These are phyloP conservation scores for Balakata baccata DNA, from an alignment of 345 rosid species.

Conservation along the genomic window DNA sequence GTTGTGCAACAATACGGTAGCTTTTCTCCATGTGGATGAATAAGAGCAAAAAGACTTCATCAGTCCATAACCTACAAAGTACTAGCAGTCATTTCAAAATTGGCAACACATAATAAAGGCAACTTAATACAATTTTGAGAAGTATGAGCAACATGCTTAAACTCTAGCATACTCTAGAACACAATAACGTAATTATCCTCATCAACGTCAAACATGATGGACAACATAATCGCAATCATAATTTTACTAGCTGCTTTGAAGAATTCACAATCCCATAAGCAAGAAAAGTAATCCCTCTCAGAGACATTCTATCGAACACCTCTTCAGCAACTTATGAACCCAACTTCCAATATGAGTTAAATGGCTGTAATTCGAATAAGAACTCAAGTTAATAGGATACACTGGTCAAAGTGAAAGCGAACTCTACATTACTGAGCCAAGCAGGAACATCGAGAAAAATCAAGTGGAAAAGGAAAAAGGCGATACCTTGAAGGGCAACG, in stretches of 20 bases:
- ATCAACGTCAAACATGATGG: not conserved
- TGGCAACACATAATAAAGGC: not conserved
- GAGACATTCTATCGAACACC: not conserved
- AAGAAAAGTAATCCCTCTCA: not conserved
- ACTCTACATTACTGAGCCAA: not conserved
- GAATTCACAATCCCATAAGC: too few species aligned
- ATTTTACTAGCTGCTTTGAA: too few species aligned
- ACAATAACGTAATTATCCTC: not conserved
- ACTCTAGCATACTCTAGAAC: not conserved
- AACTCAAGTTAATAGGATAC: not conserved
- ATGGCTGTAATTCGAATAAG: not conserved
- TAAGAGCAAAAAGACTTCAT: slow-evolving; percentile 28
- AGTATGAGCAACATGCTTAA: not conserved
- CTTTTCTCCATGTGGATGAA: slow-evolving; percentile 32
- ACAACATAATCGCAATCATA: too few species aligned
- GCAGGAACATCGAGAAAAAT: not conserved
- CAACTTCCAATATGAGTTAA: not conserved
- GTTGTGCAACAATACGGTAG: slow-evolving; percentile 4
- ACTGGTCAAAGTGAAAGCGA: not conserved
- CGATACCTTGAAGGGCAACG: not conserved
- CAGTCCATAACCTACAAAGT: slow-evolving; percentile 36
- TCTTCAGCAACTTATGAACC: not conserved
- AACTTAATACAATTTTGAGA: not conserved
- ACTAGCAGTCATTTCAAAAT: not conserved
- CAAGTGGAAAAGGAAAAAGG: not conserved